Evolutionary conservation across 176 grass and related monocot species (phyloP), one percentile per base, ranked within the genome.

Genomic region (Avena sativa): DNA sequence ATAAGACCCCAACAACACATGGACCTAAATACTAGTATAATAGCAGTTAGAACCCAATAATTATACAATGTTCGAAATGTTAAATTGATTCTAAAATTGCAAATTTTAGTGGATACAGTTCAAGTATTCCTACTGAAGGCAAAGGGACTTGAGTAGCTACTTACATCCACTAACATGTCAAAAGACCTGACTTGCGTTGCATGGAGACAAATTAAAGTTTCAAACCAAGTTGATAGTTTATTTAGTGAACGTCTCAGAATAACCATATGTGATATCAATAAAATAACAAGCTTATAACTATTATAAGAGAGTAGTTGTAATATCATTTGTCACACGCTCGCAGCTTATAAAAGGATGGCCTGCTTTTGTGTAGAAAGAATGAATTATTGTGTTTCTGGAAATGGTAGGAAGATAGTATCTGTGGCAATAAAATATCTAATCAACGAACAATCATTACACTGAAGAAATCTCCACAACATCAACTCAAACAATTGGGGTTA

Each of bases 141-240:
- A 59, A 28, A 81, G 51, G 5, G 30, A 70, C 58, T n/a, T n/a
- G 15, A 74, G 14, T 72, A 63, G 6, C 30, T 60, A 15, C 69
- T 52, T 71, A 57, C 59, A 89, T 83, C 52, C 52, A 62, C 19
- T 83, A 68, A 53, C 20, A 38, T 82, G 38, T 36, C 64, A 59
- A 66, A 50, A 8, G 30, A 76, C 26, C 9, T 8, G 6, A 50
- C 36, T 38, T 52, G 28, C 52, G 77, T 23, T 12, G n/a, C 32
- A 79, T 44, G 34, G 34, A 40, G 6, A 79, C 55, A 60, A 55
- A 34, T 1, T 15, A 2, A 16, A 34, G 28, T 16, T 15, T 67
- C 3, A 82, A 38, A 51, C 20, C 16, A 12, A 82, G 63, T 12
- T 82, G 47, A 69, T 38, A 52, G 8, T 36, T 82, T 15, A n/a